Evolutionary conservation across 1,284 basidiomycete species (phyloP).

Genomic region (Leucoagaricus sp.): DNA sequence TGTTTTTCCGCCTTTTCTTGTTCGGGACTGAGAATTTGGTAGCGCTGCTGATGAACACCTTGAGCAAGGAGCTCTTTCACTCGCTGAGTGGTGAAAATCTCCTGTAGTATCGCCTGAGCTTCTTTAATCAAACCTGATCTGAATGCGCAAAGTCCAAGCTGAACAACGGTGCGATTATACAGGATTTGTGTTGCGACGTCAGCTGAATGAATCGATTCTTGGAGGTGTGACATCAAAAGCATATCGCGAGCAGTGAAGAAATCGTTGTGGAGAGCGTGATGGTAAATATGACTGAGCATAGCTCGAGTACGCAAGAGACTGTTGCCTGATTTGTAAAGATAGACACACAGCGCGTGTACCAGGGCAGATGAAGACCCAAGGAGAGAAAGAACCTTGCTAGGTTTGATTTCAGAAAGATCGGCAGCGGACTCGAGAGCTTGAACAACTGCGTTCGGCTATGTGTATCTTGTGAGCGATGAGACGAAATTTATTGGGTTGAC

Average conservation of each 20-base stretch:
- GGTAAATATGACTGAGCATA: slow-evolving; percentile 97
- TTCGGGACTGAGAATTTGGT: slow-evolving; percentile 86
- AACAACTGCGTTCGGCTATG: slow-evolving; percentile 91
- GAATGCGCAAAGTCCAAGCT: slow-evolving; percentile 97
- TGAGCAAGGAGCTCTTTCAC: slow-evolving; percentile 98
- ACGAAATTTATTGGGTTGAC: background rate
- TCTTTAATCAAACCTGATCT: slow-evolving; percentile 94
- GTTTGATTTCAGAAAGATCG: slow-evolving; percentile 55
- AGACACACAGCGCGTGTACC: slow-evolving; percentile 87
- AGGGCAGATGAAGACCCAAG: slow-evolving; percentile 68
- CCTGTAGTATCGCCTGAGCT: slow-evolving; percentile 89
- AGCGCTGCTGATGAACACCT: slow-evolving; percentile 92
- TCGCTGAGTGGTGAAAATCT: slow-evolving; percentile 95
- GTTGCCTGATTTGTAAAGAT: slow-evolving; percentile 92
- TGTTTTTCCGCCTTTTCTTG: slow-evolving; percentile 97
- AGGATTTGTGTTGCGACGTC: slow-evolving; percentile 98
- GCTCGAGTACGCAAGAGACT: slow-evolving; percentile 93
- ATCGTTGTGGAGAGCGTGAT: slow-evolving; percentile 95
- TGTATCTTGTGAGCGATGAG: background rate
- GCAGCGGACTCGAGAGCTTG: slow-evolving; percentile 83
- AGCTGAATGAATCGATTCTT: slow-evolving; percentile 94
- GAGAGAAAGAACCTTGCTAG: slow-evolving; percentile 56
- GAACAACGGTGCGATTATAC: slow-evolving; percentile 97
- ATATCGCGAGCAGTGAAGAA: slow-evolving; percentile 98
- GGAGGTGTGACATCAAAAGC: slow-evolving; percentile 98